Evolutionary conservation across 805 yeast genomes (phyloP).

Genomic region (Zygoascus flipseniorum): DNA sequence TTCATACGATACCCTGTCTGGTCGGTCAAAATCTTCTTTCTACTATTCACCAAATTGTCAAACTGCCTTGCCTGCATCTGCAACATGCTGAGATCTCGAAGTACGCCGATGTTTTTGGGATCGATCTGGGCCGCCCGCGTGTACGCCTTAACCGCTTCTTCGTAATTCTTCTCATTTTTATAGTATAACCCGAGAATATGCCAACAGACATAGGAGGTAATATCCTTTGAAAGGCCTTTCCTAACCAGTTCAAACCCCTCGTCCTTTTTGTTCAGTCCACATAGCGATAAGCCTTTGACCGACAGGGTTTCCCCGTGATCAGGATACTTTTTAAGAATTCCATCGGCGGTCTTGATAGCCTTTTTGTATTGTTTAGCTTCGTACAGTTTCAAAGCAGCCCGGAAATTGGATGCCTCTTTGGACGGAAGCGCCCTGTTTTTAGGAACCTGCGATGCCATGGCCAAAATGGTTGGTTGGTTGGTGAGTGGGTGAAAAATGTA

Average conservation of each 20-base stretch:
- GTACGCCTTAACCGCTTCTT: slow-evolving; percentile 72
- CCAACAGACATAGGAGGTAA: slow-evolving; percentile 60
- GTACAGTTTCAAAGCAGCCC: slow-evolving; percentile 73
- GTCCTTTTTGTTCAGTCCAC: slow-evolving; percentile 45
- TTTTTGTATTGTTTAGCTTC: slow-evolving; percentile 84
- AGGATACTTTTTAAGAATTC: slow-evolving; percentile 65
- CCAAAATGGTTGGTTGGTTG: neutral
- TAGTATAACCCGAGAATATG: slow-evolving; percentile 83
- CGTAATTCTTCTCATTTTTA: slow-evolving; percentile 58
- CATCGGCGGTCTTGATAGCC: slow-evolving; percentile 67
- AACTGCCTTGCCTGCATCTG: slow-evolving; percentile 76
- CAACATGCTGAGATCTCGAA: slow-evolving; percentile 72
- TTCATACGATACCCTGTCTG: slow-evolving; percentile 80
- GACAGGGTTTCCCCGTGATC: slow-evolving; percentile 75
- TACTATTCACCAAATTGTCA: slow-evolving; percentile 49
- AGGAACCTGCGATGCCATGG: slow-evolving; percentile 13
- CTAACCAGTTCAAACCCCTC: slow-evolving; percentile 58
- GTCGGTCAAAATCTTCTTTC: slow-evolving; percentile 60
- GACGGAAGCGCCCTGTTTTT: slow-evolving; percentile 26
- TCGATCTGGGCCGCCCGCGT: slow-evolving; percentile 68
- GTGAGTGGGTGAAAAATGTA: neutral
- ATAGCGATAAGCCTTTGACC: slow-evolving; percentile 67
- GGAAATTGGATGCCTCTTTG: slow-evolving; percentile 70
- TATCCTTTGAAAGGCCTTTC: slow-evolving; percentile 53
- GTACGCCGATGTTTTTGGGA: slow-evolving; percentile 65